These are phyloP conservation scores for Tubosaeta sp. DNA, from an alignment of 768 basidiomycete species.

Conservation along the genomic window DNA sequence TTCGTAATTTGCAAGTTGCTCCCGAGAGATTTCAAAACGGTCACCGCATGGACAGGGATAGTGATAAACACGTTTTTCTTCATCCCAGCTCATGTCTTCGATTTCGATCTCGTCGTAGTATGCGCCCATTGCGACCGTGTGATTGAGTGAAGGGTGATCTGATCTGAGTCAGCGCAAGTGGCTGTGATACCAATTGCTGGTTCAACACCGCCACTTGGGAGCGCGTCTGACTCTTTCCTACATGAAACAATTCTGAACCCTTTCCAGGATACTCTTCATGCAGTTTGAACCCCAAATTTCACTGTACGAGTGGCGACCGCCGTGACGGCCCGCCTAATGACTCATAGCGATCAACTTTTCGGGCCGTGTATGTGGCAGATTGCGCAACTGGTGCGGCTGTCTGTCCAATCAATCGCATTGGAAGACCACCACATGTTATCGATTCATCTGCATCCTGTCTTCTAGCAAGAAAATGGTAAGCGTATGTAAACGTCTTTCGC, in stretches of 20 bases:
- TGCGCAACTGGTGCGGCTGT: background rate
- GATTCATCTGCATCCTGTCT: background rate
- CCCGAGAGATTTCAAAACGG: slow-evolving; percentile 89
- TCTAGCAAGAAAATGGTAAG: background rate
- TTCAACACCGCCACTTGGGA: too few relatives aligned
- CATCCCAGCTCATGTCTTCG: slow-evolving; percentile 93
- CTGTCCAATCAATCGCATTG: background rate
- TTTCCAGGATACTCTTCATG: too few relatives aligned
- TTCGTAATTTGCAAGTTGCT: slow-evolving; percentile 82
- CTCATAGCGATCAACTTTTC: too few relatives aligned
- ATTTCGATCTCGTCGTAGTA: slow-evolving; percentile 98
- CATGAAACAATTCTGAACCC: too few relatives aligned
- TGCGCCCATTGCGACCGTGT: slow-evolving; percentile 53
- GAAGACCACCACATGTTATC: background rate
- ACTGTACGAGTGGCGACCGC: too few relatives aligned
- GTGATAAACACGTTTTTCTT: slow-evolving; percentile 78
- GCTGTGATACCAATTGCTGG: background rate
- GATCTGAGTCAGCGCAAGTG: slow-evolving; percentile 8
- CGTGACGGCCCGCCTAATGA: too few relatives aligned
- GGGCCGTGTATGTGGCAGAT: background rate
- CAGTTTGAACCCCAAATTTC: too few relatives aligned
- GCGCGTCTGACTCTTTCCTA: too few relatives aligned
- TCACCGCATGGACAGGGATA: slow-evolving; percentile 98
- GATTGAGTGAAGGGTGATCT: background rate
- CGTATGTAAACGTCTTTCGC: background rate